Conservation (phyloP, 2,329 filamentous ascomycete genomes). For the Paracamarosporium sp. region DNA sequence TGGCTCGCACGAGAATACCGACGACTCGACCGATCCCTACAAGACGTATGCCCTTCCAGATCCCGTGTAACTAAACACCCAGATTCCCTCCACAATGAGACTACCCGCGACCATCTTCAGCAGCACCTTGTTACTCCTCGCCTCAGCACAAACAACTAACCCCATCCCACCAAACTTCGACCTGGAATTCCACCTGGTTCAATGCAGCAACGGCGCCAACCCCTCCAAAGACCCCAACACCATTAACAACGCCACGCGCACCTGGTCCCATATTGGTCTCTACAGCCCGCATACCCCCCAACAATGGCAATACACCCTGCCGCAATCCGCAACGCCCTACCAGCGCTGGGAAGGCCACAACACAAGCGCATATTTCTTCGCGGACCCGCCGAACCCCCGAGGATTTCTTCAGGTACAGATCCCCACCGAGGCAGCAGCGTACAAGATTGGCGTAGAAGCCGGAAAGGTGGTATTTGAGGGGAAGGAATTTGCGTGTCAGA, state of each 20-base stretch:
- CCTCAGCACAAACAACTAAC: not conserved
- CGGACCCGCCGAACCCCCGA: not conserved
- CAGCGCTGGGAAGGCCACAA: constrained; percentile 2
- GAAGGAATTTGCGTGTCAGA: not conserved
- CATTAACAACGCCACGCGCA: not conserved
- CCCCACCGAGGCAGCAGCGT: not conserved
- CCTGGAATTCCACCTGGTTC: constrained; percentile 5
- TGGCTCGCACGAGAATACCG: not conserved
- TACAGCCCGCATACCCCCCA: constrained; percentile 3
- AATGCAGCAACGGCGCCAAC: constrained; percentile 2
- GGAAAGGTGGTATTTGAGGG: not conserved
- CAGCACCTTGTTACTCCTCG: not conserved
- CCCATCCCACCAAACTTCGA: not conserved
- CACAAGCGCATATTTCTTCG: constrained; percentile 1
- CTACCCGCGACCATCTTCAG: not conserved
- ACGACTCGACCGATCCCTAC: not conserved
- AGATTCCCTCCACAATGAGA: not conserved
- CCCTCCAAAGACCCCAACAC: not conserved
- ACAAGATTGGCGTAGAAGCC: constrained; percentile 1
- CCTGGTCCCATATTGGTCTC: constrained; percentile 1
- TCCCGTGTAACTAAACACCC: not conserved
- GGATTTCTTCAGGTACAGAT: not conserved
- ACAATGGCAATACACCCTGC: constrained; percentile 2
- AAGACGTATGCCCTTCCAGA: not conserved
- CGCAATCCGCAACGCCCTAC: constrained; percentile 1